A percentile compares a stretch with the other conserved stretches of the same genome.
These are phyloP conservation scores for Sugiyamaella marilandica DNA, from an alignment of 805 yeast species.

Conservation along the genomic window DNA sequence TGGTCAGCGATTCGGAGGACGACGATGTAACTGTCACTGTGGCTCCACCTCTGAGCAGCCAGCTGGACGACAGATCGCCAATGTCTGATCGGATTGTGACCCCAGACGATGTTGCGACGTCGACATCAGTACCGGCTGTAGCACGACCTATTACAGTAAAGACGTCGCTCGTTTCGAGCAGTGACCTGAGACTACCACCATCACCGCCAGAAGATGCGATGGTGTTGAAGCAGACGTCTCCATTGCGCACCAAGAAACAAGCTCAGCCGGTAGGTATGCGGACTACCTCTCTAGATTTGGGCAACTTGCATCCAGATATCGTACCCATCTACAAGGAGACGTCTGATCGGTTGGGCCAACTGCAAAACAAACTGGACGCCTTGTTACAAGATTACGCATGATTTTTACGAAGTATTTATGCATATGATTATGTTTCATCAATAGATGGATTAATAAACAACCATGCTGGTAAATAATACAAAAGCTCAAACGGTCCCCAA, in stretches of 20 bases:
- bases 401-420: not conserved
- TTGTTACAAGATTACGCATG: constrained; percentile 4
- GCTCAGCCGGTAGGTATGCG: not conserved
- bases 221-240: not conserved
- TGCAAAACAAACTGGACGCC: constrained; percentile 16
- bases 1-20: not conserved
- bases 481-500: not conserved
- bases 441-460: not conserved
- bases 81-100: constrained; percentile 1
- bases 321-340: constrained; percentile 25
- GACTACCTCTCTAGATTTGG: not conserved
- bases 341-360: constrained; percentile 21
- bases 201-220: not conserved
- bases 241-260: not conserved
- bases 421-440: not conserved
- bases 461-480: not conserved
- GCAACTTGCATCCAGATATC: constrained; percentile 24
- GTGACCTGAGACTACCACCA: not conserved
- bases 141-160: not conserved
- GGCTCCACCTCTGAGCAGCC: not conserved
- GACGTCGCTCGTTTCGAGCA: not conserved
- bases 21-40: constrained; percentile 4
- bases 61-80: not conserved
- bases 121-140: not conserved
- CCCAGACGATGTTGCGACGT: not conserved